A percentile compares a stretch with the other conserved stretches of the same genome.
Evolutionary conservation across 306 rosid genomes (phyloP).

Genomic region (Quercus aquifolioides): DNA sequence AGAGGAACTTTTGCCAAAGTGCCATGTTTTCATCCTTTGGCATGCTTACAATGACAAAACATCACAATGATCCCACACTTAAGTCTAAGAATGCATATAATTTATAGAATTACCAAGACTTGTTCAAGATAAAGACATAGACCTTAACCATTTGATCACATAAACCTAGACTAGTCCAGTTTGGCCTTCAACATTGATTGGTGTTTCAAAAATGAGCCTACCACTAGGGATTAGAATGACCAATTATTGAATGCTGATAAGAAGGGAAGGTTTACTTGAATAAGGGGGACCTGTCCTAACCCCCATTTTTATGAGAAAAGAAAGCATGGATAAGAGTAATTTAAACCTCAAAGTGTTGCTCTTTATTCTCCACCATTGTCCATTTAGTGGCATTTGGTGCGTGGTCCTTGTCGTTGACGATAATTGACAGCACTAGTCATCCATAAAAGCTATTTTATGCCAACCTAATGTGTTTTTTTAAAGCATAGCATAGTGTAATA

Average conservation of each 20-base stretch:
- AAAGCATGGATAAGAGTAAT: constrained; percentile 23
- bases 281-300: constrained; percentile 38
- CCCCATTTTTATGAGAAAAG: constrained; percentile 27
- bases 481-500: constrained; percentile 17
- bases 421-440: constrained; percentile 56
- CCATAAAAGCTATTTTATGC: constrained; percentile 44
- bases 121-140: neutral
- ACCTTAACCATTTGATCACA: neutral
- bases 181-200: neutral
- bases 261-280: constrained; percentile 32
- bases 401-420: constrained; percentile 66
- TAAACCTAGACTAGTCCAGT: neutral
- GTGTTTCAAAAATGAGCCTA: neutral
- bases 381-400: constrained; percentile 53
- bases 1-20: neutral
- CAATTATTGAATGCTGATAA: constrained; percentile 36
- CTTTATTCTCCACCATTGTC: constrained; percentile 83
- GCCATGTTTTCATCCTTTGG: neutral
- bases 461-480: constrained; percentile 51
- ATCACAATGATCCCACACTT: neutral
- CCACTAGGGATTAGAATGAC: constrained; percentile 19
- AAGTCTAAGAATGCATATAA: too few species aligned
- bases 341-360: constrained; percentile 26
- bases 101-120: too few species aligned
- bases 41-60: neutral